A percentile compares a stretch with the other conserved stretches of the same genome.
Conservation (phyloP, 2,329 filamentous ascomycete species). For the Fragosphaeria purpurea region DNA sequence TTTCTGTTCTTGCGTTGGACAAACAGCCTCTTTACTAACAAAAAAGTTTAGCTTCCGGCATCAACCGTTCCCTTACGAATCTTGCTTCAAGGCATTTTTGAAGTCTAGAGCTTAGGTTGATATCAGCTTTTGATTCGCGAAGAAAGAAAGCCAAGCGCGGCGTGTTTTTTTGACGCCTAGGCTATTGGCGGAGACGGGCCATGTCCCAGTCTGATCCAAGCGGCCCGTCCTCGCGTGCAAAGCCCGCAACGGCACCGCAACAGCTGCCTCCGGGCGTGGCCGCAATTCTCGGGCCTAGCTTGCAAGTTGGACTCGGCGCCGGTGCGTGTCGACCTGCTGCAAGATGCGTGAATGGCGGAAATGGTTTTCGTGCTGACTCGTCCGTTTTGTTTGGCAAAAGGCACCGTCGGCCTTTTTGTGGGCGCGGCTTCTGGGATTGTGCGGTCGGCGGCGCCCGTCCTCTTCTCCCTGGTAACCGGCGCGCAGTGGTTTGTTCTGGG, state of each 20-base stretch:
- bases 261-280: slow-evolving; percentile 33
- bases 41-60: too few species aligned
- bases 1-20: too few species aligned
- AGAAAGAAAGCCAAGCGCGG: too few species aligned
- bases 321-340: slow-evolving; percentile 30
- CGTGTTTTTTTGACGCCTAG: too few species aligned
- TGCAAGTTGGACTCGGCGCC: slow-evolving; percentile 49
- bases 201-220: slow-evolving; percentile 6
- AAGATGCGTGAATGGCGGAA: too few species aligned
- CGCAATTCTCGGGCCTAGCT: slow-evolving; percentile 37
- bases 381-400: slow-evolving; percentile 24
- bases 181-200: background rate
- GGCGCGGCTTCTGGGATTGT: slow-evolving; percentile 65
- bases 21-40: too few species aligned
- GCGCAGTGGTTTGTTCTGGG: slow-evolving; percentile 76
- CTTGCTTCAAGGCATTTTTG: too few species aligned
- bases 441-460: slow-evolving; percentile 52
- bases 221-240: slow-evolving; percentile 2
- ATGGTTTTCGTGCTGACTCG: too few species aligned
- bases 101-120: too few species aligned
- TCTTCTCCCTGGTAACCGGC: slow-evolving; percentile 64
- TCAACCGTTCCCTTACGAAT: too few species aligned
- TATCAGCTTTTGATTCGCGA: too few species aligned
- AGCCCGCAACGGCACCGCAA: slow-evolving; percentile 1
- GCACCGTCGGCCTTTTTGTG: slow-evolving; percentile 49